Conservation (phyloP, 2,329 filamentous ascomycete genomes). For the Xylaria digitata region DNA sequence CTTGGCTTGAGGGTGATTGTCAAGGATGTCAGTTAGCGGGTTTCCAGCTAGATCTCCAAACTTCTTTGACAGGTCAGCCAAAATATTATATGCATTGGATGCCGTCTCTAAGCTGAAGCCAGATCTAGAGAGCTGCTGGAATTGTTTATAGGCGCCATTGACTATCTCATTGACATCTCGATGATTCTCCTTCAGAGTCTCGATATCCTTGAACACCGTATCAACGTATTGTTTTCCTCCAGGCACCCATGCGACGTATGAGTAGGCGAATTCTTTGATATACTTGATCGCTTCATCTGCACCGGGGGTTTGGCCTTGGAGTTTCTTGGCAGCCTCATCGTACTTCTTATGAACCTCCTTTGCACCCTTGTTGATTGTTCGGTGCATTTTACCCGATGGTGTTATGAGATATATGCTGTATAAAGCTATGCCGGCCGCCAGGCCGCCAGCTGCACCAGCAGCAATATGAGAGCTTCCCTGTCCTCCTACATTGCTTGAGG, state of each 20-base stretch:
- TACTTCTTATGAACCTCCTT: constrained; percentile 71
- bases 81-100: constrained; percentile 68
- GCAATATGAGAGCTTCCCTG: constrained; percentile 51
- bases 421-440: constrained; percentile 56
- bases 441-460: constrained; percentile 58
- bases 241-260: constrained; percentile 78
- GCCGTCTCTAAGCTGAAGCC: constrained; percentile 73
- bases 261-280: constrained; percentile 73
- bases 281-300: constrained; percentile 74
- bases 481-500: constrained; percentile 33
- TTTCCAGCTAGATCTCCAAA: constrained; percentile 72
- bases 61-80: constrained; percentile 70
- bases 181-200: constrained; percentile 74
- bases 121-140: constrained; percentile 69
- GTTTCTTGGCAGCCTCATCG: constrained; percentile 67
- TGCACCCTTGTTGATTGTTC: constrained; percentile 59
- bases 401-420: constrained; percentile 59
- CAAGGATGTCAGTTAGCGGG: constrained; percentile 71
- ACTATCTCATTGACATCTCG: constrained; percentile 76
- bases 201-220: constrained; percentile 75
- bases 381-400: constrained; percentile 55
- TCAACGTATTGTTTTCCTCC: constrained; percentile 77
- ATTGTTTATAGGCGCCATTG: constrained; percentile 72
- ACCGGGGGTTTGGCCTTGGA: constrained; percentile 71
- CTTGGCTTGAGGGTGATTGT: constrained; percentile 79